Evolutionary conservation across 768 basidiomycete species (phyloP), one percentile per base, ranked within the genome.

Genomic region (Terana coerulea): DNA sequence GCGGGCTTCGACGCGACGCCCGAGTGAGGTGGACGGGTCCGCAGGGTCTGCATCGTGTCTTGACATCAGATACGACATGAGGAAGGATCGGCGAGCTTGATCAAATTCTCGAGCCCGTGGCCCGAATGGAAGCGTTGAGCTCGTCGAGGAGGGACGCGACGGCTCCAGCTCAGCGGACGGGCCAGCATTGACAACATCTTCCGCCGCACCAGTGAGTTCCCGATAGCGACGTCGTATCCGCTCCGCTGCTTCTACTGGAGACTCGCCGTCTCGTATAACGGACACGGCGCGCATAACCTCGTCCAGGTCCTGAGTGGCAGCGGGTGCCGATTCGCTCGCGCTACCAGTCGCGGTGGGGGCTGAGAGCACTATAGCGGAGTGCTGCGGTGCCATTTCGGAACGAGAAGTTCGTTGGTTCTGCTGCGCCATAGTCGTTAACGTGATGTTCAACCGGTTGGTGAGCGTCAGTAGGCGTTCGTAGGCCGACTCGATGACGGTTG

Each of bases 321-420:
- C 33, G 33, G 33, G 17, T n/a, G n/a, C n/a, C n/a, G n/a, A n/a
- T n/a, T n/a, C n/a, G n/a, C n/a, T n/a, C n/a, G n/a, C n/a, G 33
- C 10, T 37, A 33, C 8, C 11, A 3, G 19, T 4, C 29, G 14
- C 7, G 35, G 54, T 15, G 10, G 44, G n/a, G n/a, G n/a, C 31
- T 1, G 61, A 61, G 21, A 64, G 54, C 12, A 65, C 49, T 25
- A 65, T 62, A 5, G 60, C 60, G 36, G 60, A 31, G 44, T 65
- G 64, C 2, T 53, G 54, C 3, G 64, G 64, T 11, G 58, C 64
- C 64, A 65, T 65, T 12, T 47, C 9, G 11, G 50, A 35, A 12
- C 17, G 51, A 5, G 29, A 22, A 30, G 24, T n/a, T 51, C 34
- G 19, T 22, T 25, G 14, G 48, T n/a, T n/a, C n/a, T n/a, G n/a